These are phyloP conservation scores for Tolypocladium ophioglossoides DNA, from an alignment of 2,329 filamentous ascomycete genomes.

Conservation along the genomic window DNA sequence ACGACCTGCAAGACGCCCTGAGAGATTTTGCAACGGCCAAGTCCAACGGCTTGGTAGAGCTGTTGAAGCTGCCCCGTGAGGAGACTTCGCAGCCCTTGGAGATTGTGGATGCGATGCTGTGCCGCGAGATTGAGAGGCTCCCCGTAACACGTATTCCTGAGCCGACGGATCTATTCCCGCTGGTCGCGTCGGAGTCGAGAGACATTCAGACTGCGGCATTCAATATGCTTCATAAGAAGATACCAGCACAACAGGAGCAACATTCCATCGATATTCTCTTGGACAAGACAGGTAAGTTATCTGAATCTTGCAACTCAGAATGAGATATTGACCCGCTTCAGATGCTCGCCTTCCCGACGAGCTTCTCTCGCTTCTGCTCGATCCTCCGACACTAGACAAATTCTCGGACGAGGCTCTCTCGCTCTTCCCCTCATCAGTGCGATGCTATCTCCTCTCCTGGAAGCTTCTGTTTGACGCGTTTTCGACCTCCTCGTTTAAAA, in stretches of 20 bases:
- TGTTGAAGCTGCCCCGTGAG: conserved; percentile 46
- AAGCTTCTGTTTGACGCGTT: conserved; percentile 83
- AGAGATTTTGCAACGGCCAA: conserved; percentile 46
- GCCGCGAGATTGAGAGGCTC: conserved; percentile 56
- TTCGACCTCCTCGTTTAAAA: conserved; percentile 63
- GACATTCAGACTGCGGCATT: conserved; percentile 74
- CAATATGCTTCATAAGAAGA: conserved; percentile 65
- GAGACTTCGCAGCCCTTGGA: conserved; percentile 52
- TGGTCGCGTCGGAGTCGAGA: conserved; percentile 66
- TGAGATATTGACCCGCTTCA: conserved; percentile 1
- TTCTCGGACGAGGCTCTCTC: conserved; percentile 56
- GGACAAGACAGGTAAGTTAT: conserved; percentile 47
- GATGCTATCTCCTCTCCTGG: conserved; percentile 83
- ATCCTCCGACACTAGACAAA: conserved; percentile 60
- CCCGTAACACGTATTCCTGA: conserved; percentile 52
- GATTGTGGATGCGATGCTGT: conserved; percentile 66
- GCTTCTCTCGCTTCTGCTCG: conserved; percentile 70
- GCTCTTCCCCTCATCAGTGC: conserved; percentile 57
- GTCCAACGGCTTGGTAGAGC: conserved; percentile 46
- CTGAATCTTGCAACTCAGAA: background rate
- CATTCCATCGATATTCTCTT: conserved; percentile 67
- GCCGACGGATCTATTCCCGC: conserved; percentile 57
- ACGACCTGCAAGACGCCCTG: conserved; percentile 72
- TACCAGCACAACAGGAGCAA: conserved; percentile 70
- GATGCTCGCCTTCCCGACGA: conserved; percentile 71